Conservation (phyloP, 345 rosid genomes). For the Rhizophora mangle region DNA sequence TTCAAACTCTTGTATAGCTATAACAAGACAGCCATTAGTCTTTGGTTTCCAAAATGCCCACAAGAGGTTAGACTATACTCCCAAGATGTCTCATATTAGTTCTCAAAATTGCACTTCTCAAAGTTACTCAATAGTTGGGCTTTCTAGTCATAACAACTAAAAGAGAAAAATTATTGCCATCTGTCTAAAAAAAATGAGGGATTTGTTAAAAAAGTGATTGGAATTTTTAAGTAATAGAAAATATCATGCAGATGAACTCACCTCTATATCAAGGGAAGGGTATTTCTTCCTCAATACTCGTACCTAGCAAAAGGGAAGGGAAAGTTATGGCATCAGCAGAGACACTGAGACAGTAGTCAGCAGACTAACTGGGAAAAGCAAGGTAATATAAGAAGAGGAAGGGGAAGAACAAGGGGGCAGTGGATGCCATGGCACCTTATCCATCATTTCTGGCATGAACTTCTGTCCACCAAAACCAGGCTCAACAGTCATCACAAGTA, state of each 20-base stretch:
- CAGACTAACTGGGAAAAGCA: neutral
- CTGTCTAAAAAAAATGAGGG: neutral
- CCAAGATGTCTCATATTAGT: neutral
- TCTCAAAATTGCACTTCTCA: neutral
- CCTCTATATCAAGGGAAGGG: constrained; percentile 87
- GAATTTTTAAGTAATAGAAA: neutral
- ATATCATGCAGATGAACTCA: constrained; percentile 15
- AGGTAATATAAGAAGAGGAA: neutral
- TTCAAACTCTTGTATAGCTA: no score
- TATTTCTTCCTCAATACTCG: constrained; percentile 58
- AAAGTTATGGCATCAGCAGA: neutral
- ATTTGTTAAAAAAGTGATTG: neutral
- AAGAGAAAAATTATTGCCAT: neutral
- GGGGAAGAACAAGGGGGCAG: neutral
- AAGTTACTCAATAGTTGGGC: neutral
- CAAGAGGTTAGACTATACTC: no score
- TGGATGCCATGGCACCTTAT: constrained; percentile 46
- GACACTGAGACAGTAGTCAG: neutral
- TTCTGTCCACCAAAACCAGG: constrained; percentile 94
- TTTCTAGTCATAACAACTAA: neutral
- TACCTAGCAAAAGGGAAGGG: constrained; percentile 38
- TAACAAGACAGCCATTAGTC: no score
- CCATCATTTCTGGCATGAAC: constrained; percentile 87
- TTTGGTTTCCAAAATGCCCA: no score
- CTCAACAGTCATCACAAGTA: constrained; percentile 93